Conservation (phyloP, 768 basidiomycete genomes). For the Boletus fagicola region DNA sequence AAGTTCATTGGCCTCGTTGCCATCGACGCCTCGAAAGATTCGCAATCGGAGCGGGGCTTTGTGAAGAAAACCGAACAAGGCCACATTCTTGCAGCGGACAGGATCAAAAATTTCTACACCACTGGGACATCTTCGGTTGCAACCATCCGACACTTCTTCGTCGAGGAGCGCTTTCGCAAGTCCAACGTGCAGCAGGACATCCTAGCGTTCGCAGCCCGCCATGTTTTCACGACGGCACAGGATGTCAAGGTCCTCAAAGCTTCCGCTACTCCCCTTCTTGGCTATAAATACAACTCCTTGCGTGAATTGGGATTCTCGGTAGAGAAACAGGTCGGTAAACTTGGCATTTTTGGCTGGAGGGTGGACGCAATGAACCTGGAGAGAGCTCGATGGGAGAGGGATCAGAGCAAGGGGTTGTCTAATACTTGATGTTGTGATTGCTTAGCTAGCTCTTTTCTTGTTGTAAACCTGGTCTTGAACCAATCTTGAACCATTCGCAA, state of each 20-base stretch:
- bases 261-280: constrained; percentile 48
- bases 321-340: constrained; percentile 40
- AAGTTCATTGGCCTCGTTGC: constrained; percentile 68
- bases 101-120: constrained; percentile 18
- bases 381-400: constrained; percentile 46
- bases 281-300: constrained; percentile 48
- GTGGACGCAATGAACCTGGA: constrained; percentile 43
- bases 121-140: constrained; percentile 50
- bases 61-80: constrained; percentile 24
- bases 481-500: not conserved
- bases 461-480: not conserved
- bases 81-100: constrained; percentile 7
- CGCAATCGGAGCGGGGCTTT: constrained; percentile 31
- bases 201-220: constrained; percentile 53
- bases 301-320: constrained; percentile 48
- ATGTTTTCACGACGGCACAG: constrained; percentile 50
- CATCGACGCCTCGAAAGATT: constrained; percentile 57
- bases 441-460: not conserved
- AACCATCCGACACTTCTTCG: constrained; percentile 70
- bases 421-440: constrained; percentile 7
- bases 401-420: constrained; percentile 12
- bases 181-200: constrained; percentile 64
- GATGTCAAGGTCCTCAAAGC: constrained; percentile 47
- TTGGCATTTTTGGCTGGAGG: constrained; percentile 63
- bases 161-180: constrained; percentile 61